A percentile compares a stretch with the other conserved stretches of the same genome.
Conservation (phyloP, 441 rosid species). For the Erodium texanum region DNA sequence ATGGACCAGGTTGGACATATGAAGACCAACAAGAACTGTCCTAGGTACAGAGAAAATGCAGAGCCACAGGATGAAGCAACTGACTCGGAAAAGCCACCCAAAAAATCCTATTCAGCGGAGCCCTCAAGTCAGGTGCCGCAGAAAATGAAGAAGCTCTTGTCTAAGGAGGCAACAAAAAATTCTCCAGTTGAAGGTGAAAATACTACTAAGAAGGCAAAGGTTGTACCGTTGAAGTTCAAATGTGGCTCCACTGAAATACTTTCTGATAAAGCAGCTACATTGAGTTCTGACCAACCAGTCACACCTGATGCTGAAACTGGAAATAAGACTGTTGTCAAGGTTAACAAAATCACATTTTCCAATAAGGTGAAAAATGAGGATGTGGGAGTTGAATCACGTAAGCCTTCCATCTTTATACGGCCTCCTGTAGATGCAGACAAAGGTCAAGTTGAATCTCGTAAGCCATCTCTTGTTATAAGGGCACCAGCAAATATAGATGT, state of each 20-base stretch:
- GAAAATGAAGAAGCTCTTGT: conserved; percentile 49
- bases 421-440: conserved; percentile 44
- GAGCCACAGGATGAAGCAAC: conserved; percentile 47
- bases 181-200: conserved; percentile 47
- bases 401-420: conserved; percentile 48
- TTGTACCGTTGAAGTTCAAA: conserved; percentile 63
- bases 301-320: conserved; percentile 47
- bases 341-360: conserved; percentile 63
- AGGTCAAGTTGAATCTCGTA: conserved; percentile 48
- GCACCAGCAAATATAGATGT: conserved; percentile 30
- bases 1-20: conserved; percentile 85
- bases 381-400: conserved; percentile 30
- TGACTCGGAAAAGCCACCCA: conserved; percentile 50
- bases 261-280: conserved; percentile 35
- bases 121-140: conserved; percentile 43
- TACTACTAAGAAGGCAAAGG: conserved; percentile 44
- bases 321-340: conserved; percentile 43
- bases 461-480: conserved; percentile 46
- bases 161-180: conserved; percentile 39
- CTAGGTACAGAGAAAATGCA: conserved; percentile 76
- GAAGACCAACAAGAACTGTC: conserved; percentile 99
- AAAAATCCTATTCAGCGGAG: conserved; percentile 46
- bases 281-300: conserved; percentile 36
- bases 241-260: conserved; percentile 47
- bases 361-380: conserved; percentile 60